Base-by-base conservation (phyloP, 805 yeast species). In the Candida saitoana region DNA sequence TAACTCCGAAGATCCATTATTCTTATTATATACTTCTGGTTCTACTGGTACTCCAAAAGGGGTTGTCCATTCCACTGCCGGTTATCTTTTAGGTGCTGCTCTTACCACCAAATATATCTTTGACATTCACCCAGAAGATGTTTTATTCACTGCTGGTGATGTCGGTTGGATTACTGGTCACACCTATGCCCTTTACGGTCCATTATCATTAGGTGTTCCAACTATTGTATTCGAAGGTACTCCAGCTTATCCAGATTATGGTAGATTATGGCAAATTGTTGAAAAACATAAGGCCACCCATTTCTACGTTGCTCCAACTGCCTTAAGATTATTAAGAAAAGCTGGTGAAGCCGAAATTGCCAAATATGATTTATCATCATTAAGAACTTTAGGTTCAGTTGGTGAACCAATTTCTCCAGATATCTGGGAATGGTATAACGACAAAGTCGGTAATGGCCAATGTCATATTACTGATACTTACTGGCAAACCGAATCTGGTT, bases 101-200 rank as follows among this genome's bases (percentile, higher is more conserved):
- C 50, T 85, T 57, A 79, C 91, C 37, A 81, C 88, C 54, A 80
- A 80, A 56, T 86, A 86, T 56, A 76, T 79, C 35, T 86, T 86
- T 62, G 95, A 86, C 62, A 72, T 84, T 32, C 89, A 85, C 55
- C 74, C 76, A 33, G 81, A 82, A 44, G 95, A 86, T 59, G 70
- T 79, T 11, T 71, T 86, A 43, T 86, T 86, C 73, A 85, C 93
- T 14, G 93, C 95, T 22, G 95, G 93, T 59, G 95, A 86, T 66
- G 84, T 86, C 41, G 95, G 95, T 56, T 86, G 95, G 95, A 84
- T 86, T 56, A 86, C 95, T 5, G 95, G 95, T 44, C 95, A 86
- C 66, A 76, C 93, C 8, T 86, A 86, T 55, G 89, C 80, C 15
- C 77, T 85, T 38, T 86, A 86, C 60, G 95, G 95, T 43, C 95